Conservation (phyloP, 2,329 filamentous ascomycete genomes). For the Fusarium sambucinum region DNA sequence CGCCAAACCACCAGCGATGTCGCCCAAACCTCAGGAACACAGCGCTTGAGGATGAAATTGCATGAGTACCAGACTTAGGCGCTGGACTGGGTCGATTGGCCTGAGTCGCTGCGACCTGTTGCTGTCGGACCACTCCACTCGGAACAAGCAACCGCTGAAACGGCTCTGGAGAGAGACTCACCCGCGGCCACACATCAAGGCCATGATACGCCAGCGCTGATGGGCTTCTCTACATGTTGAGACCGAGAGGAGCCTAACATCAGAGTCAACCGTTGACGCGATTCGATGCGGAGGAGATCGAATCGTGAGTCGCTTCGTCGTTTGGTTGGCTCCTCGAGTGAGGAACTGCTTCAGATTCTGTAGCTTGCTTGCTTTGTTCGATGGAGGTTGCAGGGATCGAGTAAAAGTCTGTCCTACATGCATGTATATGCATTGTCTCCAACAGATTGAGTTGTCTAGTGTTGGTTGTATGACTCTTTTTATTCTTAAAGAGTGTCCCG, state of each 20-base stretch:
- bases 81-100: conserved; percentile 41
- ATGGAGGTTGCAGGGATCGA: conserved; percentile 23
- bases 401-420: conserved; percentile 16
- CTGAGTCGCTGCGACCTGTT: conserved; percentile 33
- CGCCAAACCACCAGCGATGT: conserved; percentile 24
- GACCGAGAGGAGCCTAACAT: conserved; percentile 29
- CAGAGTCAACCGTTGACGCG: conserved; percentile 16
- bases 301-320: conserved; percentile 23
- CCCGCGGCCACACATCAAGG: conserved; percentile 37
- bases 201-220: conserved; percentile 46
- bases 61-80: conserved; percentile 38
- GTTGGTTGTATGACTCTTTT: conserved; percentile 11
- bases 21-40: conserved; percentile 26
- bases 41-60: conserved; percentile 40
- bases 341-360: conserved; percentile 26
- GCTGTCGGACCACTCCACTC: conserved; percentile 29
- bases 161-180: conserved; percentile 30
- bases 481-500: conserved; percentile 45
- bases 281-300: conserved; percentile 32
- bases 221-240: conserved; percentile 12
- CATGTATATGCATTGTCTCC: conserved; percentile 8
- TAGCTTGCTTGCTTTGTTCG: conserved; percentile 22
- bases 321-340: conserved; percentile 26
- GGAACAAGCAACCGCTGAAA: conserved; percentile 33
- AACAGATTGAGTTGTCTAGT: conserved; percentile 15